Conservation (phyloP, 345 rosid species). For the Hibiscus mutabilis region DNA sequence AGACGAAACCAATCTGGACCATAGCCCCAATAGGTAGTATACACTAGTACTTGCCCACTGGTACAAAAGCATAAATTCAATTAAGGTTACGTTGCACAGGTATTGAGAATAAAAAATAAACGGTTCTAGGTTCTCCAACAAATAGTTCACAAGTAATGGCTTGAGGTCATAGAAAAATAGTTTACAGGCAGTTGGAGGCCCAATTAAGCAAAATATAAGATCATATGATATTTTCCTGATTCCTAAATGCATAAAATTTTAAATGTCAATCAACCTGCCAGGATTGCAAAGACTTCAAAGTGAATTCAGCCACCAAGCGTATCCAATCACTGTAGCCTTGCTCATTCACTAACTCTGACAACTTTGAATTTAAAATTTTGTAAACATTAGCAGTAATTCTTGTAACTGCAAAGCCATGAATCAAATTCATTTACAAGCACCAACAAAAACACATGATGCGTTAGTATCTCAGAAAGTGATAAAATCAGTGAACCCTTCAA, state of each 20-base stretch:
- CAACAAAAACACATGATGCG: neutral
- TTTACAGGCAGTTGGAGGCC: constrained; percentile 3
- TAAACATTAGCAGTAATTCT: constrained; percentile 8
- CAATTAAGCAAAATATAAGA: neutral
- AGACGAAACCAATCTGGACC: constrained; percentile 95
- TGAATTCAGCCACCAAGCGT: constrained; percentile 91
- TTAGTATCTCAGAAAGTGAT: neutral
- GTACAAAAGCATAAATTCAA: constrained; percentile 18
- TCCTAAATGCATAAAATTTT: neutral
- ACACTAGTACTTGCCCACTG: constrained; percentile 99
- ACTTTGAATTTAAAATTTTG: constrained; percentile 41
- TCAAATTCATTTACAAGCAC: neutral
- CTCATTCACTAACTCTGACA: constrained; percentile 96
- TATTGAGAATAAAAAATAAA: constrained; percentile 13
- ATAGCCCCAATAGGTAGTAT: constrained; percentile 87
- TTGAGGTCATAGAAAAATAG: neutral
- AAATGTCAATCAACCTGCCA: constrained; percentile 72
- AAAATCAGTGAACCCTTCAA: neutral
- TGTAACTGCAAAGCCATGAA: constrained; percentile 3
- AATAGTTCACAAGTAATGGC: neutral
- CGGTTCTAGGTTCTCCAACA: neutral
- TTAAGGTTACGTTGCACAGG: constrained; percentile 12
- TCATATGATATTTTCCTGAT: neutral
- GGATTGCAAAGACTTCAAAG: constrained; percentile 87
- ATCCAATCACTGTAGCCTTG: constrained; percentile 99